These are phyloP conservation scores for Aspergillus melleus DNA, from an alignment of 2,329 filamentous ascomycete species.

Conservation along the genomic window DNA sequence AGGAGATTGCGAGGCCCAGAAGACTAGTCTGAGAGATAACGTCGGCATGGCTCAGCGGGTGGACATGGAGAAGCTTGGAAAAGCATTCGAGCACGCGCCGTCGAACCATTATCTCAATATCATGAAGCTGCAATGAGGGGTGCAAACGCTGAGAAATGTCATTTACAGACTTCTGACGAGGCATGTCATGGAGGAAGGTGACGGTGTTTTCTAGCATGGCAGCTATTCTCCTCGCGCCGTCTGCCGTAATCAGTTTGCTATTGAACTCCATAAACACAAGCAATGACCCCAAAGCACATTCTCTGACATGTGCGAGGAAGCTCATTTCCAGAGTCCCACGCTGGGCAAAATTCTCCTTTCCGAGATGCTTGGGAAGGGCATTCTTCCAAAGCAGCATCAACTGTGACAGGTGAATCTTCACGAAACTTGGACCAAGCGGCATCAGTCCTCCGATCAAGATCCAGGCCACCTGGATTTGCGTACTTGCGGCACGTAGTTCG, in stretches of 20 bases:
- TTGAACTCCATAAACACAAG: constrained; percentile 93
- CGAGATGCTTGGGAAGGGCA: constrained; percentile 88
- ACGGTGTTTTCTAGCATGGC: constrained; percentile 95
- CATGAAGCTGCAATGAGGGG: constrained; percentile 82
- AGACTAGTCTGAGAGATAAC: constrained; percentile 87
- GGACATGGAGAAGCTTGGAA: constrained; percentile 83
- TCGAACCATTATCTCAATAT: constrained; percentile 90
- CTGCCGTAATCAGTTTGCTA: constrained; percentile 82
- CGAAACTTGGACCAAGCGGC: constrained; percentile 95
- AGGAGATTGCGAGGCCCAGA: constrained; percentile 81
- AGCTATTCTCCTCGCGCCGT: constrained; percentile 89
- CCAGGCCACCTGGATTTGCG: constrained; percentile 97
- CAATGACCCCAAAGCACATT: constrained; percentile 89
- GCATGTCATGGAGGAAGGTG: constrained; percentile 81
- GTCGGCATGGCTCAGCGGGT: constrained; percentile 80
- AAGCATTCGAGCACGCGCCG: constrained; percentile 93
- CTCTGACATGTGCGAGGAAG: constrained; percentile 89
- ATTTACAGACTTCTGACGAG: constrained; percentile 79
- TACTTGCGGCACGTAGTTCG: constrained; percentile 85
- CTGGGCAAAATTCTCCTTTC: constrained; percentile 84
- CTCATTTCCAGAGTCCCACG: constrained; percentile 84
- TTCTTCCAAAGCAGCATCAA: constrained; percentile 96
- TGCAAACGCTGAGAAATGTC: constrained; percentile 82
- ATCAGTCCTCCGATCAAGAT: constrained; percentile 94
- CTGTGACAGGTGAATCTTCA: constrained; percentile 96